These are phyloP conservation scores for Barnettozyma pratensis DNA, from an alignment of 805 yeast species.

Conservation along the genomic window DNA sequence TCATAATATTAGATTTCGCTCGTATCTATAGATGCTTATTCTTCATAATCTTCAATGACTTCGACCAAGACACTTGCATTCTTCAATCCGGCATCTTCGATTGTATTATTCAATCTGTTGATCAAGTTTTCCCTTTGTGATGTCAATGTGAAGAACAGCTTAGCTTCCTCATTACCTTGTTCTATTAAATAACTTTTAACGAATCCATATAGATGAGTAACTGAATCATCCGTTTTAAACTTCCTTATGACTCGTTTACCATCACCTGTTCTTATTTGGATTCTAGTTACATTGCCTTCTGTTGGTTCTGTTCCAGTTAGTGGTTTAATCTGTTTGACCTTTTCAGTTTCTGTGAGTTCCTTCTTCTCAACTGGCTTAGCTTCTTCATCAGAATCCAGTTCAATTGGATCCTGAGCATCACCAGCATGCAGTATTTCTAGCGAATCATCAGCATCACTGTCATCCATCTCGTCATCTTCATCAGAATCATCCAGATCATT, in stretches of 20 bases:
- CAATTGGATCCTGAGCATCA: slow-evolving; percentile 17
- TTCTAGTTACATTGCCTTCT: slow-evolving; percentile 42
- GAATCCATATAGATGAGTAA: slow-evolving; percentile 55
- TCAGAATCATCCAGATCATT: slow-evolving; percentile 4
- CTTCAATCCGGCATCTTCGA: slow-evolving; percentile 71
- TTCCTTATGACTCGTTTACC: slow-evolving; percentile 79
- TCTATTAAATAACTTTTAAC: slow-evolving; percentile 52
- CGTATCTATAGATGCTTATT: neutral
- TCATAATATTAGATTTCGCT: no score
- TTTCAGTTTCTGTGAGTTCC: slow-evolving; percentile 34
- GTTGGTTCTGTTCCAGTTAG: slow-evolving; percentile 57
- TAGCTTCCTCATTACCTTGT: slow-evolving; percentile 29
- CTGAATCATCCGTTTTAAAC: slow-evolving; percentile 54
- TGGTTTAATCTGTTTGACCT: slow-evolving; percentile 46
- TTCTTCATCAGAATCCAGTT: slow-evolving; percentile 19
- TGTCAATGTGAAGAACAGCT: slow-evolving; percentile 39
- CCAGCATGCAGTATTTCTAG: slow-evolving; percentile 16
- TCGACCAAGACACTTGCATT: slow-evolving; percentile 55
- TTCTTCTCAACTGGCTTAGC: slow-evolving; percentile 7
- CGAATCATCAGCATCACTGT: slow-evolving; percentile 19
- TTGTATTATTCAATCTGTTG: slow-evolving; percentile 45
- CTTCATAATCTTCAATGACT: slow-evolving; percentile 10
- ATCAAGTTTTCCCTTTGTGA: slow-evolving; percentile 48
- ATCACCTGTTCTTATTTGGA: slow-evolving; percentile 84
- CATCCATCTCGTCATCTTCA: slow-evolving; percentile 18